These are phyloP conservation scores for Lichtheimia corymbifera DNA, from an alignment of 371 early-diverging fungal species.

Conservation along the genomic window DNA sequence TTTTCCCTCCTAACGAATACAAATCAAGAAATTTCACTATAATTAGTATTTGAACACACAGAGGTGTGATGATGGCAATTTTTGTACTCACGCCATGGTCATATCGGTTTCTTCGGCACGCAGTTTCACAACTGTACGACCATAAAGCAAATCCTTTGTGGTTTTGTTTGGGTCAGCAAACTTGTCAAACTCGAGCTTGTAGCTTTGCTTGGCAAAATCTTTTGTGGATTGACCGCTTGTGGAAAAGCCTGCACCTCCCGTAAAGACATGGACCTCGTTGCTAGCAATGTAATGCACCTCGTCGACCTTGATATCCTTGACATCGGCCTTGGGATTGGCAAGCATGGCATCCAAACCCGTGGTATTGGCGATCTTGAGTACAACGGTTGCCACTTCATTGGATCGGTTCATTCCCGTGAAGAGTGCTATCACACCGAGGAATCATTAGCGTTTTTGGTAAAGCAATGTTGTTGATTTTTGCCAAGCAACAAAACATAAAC, in stretches of 20 bases:
- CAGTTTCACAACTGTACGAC: constrained; percentile 48
- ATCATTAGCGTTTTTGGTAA: background rate
- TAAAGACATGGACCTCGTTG: constrained; percentile 40
- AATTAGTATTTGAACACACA: background rate
- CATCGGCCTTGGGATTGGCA: constrained; percentile 11
- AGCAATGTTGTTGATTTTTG: background rate
- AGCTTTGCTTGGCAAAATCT: constrained; percentile 49
- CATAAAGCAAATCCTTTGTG: constrained; percentile 21
- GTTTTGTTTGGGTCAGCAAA: constrained; percentile 24
- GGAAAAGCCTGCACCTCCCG: constrained; percentile 31
- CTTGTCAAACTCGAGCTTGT: constrained; percentile 46
- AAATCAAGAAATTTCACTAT: constrained; percentile 2
- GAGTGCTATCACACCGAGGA: constrained; percentile 20
- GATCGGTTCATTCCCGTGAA: constrained; percentile 38
- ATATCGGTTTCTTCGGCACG: constrained; percentile 52
- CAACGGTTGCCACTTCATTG: constrained; percentile 28
- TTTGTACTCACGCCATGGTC: constrained; percentile 31
- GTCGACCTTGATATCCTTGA: constrained; percentile 15
- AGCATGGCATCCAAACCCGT: constrained; percentile 16
- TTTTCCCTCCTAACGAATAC: constrained; percentile 34
- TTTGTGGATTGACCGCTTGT: constrained; percentile 51
- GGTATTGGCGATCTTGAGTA: constrained; percentile 14
- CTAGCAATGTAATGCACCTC: constrained; percentile 40
- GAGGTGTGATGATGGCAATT: too few relatives aligned
- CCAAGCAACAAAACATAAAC: background rate